Base-by-base conservation (phyloP, 352 stramenopile genomes). In the Plasmopara muralis region DNA sequence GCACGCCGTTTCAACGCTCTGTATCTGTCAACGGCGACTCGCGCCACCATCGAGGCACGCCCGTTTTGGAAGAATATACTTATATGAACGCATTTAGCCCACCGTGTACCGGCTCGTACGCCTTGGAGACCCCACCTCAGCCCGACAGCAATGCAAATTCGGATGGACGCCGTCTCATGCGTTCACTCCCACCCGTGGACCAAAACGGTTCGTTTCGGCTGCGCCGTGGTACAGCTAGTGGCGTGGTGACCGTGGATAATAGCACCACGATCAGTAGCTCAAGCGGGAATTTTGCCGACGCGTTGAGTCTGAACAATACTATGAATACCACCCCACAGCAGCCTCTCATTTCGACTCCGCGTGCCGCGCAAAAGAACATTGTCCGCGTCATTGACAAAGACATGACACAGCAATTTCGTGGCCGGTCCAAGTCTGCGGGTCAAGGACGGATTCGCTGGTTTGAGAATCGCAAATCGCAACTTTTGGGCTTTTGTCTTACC, bases 331-430 rank as follows among this genome's bases (percentile, higher is more conserved):
- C 75, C 14, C 64, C 77, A 56, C 77, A 87, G 51, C 77, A 87
- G 52, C 77, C 77, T 40, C 64, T 81, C 20, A 82, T 85, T 28
- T 77, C 72, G 34, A 83, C 77, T 9, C 79, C 70, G 44, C 67
- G 72, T 15, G 68, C 60, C 8, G 70, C 63, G 49, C 67, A 80
- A 44, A 82, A 88, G 61, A 89, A 86, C 53, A 78, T 89, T 55
- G 89, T 94, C 43, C 83, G 83, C 41, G 83, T 94, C 13, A 94
- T 94, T 58, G 87, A 94, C 69, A 94, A 94, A 62, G 83, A 94
- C 54, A 89, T 94, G 79, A 89, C 81, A 35, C 58, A 82, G 40
- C 79, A 94, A 57, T 94, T 94, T 61, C 77, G 80, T 16, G 83
- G 83, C 15, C 79, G 81, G 29, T 70, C 77, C 43, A 77, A 87